A percentile compares a stretch with the other conserved stretches of the same genome.
Evolutionary conservation across 345 rosid genomes (phyloP).

Genomic region (thale cress (Arabidopsis thaliana)): DNA sequence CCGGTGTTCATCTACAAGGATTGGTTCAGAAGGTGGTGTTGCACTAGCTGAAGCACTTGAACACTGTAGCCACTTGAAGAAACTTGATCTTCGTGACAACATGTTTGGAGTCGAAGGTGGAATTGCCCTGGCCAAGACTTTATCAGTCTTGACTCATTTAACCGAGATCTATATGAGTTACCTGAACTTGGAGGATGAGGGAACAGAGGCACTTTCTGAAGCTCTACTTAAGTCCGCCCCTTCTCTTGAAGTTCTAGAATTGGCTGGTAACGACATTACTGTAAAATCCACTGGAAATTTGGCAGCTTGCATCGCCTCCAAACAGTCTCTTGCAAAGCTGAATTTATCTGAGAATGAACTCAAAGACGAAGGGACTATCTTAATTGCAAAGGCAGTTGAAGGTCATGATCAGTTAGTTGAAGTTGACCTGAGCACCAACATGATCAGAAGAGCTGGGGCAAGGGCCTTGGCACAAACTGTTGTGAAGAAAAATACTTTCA

Average conservation of each 20-base stretch:
- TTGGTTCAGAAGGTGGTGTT: slow-evolving; percentile 82
- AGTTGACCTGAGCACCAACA: slow-evolving; percentile 75
- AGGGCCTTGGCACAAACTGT: slow-evolving; percentile 67
- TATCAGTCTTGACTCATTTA: slow-evolving; percentile 54
- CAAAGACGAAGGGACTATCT: slow-evolving; percentile 84
- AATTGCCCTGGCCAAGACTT: slow-evolving; percentile 62
- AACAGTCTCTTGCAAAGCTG: slow-evolving; percentile 69
- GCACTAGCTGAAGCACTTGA: slow-evolving; percentile 76
- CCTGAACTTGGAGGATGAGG: slow-evolving; percentile 88
- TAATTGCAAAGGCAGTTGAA: slow-evolving; percentile 71
- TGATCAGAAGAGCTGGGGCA: slow-evolving; percentile 74
- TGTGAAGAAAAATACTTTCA: slow-evolving; percentile 60
- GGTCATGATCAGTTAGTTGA: slow-evolving; percentile 66
- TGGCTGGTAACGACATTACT: slow-evolving; percentile 91
- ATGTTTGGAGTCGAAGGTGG: slow-evolving; percentile 91
- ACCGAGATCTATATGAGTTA: slow-evolving; percentile 82
- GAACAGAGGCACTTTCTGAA: slow-evolving; percentile 61
- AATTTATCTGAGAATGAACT: slow-evolving; percentile 88
- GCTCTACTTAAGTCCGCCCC: slow-evolving; percentile 72
- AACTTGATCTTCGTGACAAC: slow-evolving; percentile 89
- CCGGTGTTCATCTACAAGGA: slow-evolving; percentile 80
- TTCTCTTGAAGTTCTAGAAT: slow-evolving; percentile 76
- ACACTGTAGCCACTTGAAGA: slow-evolving; percentile 64
- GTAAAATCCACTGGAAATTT: slow-evolving; percentile 56
- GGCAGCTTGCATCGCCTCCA: slow-evolving; percentile 66